Evolutionary conservation across 129 eudicot genomes (phyloP).

Genomic region (Ambrosia artemisiifolia): DNA sequence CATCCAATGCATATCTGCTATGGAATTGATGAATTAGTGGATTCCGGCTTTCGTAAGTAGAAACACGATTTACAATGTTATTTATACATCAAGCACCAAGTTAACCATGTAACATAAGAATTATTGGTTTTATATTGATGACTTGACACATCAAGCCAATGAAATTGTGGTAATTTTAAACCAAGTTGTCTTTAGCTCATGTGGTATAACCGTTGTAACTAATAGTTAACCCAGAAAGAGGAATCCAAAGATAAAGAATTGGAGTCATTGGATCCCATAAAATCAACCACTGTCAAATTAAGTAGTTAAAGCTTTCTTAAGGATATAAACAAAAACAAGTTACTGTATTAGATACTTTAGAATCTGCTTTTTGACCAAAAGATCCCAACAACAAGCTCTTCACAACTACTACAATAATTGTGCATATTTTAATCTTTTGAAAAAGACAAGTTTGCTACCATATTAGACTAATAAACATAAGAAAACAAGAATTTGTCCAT

Average conservation of each 20-base stretch:
- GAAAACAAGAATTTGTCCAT: constrained; percentile 22
- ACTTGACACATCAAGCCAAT: too few species aligned
- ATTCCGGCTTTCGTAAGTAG: neutral
- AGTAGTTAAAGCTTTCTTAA: constrained; percentile 7
- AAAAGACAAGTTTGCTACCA: constrained; percentile 35
- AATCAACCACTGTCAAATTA: constrained; percentile 7
- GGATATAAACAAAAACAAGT: constrained; percentile 6
- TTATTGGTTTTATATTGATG: too few species aligned
- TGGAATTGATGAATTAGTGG: neutral
- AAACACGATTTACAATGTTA: neutral
- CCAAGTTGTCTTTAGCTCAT: neutral
- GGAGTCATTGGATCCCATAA: constrained; percentile 22
- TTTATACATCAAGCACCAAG: constrained; percentile 22
- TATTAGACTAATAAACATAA: constrained; percentile 22
- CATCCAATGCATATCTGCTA: constrained; percentile 86
- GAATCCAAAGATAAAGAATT: constrained; percentile 10
- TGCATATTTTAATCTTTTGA: constrained; percentile 19
- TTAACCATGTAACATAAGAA: constrained; percentile 3
- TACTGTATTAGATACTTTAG: constrained; percentile 27
- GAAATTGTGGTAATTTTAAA: too few species aligned
- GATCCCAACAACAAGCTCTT: constrained; percentile 32
- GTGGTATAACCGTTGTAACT: neutral
- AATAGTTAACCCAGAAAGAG: neutral
- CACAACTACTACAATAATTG: constrained; percentile 25
- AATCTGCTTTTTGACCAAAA: constrained; percentile 32